Percentiles rank a stretch among this genome's conserved stretches.
Conservation (phyloP, 169 alveolate genomes). For the Plasmodium falciparum region DNA sequence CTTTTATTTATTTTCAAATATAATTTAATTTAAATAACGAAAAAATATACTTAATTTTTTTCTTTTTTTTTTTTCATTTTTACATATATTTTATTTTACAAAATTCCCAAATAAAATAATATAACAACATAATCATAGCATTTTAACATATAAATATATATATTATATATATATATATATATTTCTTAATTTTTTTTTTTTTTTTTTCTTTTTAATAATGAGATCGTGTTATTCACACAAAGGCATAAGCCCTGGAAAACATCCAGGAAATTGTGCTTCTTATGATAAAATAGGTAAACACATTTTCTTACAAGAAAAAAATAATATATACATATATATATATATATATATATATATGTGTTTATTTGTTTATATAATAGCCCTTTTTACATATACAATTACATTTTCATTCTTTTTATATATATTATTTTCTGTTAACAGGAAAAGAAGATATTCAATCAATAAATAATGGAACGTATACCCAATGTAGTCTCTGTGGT, state of each 20-base stretch:
- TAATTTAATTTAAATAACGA: not conserved
- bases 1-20: not conserved
- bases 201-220: slow-evolving; percentile 30
- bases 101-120: too few species aligned
- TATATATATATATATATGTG: slow-evolving; percentile 2
- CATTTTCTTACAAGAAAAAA: not conserved
- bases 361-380: not conserved
- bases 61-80: not conserved
- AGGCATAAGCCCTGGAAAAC: slow-evolving; percentile 74
- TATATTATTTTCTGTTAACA: slow-evolving; percentile 5
- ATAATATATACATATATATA: slow-evolving; percentile 10
- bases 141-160: too few species aligned
- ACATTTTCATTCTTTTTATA: not conserved
- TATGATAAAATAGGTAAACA: slow-evolving; percentile 54
- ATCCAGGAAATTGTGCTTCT: slow-evolving; percentile 18
- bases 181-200: not conserved
- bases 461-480: slow-evolving; percentile 26
- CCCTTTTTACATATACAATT: not conserved
- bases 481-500: slow-evolving; percentile 48
- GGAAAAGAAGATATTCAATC: slow-evolving; percentile 57
- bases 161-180: too few species aligned
- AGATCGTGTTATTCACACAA: slow-evolving; percentile 71
- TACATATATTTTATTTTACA: not conserved
- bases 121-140: too few species aligned
- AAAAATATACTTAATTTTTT: not conserved